Evolutionary conservation across 768 basidiomycete species (phyloP).

Genomic region (Pulveroboletus ravenelii): DNA sequence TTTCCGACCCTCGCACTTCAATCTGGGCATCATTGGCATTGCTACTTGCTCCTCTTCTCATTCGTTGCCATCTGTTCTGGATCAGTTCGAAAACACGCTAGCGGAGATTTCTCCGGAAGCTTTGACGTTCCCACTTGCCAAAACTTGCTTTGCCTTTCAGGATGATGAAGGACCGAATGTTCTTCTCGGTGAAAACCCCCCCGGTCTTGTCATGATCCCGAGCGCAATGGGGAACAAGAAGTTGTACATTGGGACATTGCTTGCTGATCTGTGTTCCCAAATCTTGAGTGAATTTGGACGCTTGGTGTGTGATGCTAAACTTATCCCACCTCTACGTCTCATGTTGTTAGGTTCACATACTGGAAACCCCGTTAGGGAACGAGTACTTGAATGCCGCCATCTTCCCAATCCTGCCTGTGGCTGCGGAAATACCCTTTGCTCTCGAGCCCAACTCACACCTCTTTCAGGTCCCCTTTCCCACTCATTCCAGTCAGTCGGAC

Average conservation of each 20-base stretch:
- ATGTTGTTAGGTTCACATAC: conserved; percentile 55
- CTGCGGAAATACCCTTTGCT: conserved; percentile 56
- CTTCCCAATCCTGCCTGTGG: conserved; percentile 57
- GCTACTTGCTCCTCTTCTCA: conserved; percentile 61
- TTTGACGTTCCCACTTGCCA: conserved; percentile 72
- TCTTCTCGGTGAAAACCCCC: conserved; percentile 50
- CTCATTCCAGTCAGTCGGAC: conserved; percentile 56
- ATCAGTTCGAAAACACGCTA: conserved; percentile 63
- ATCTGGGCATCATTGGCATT: conserved; percentile 85
- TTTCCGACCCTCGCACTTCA: conserved; percentile 75
- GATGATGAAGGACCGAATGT: conserved; percentile 49
- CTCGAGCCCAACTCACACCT: conserved; percentile 44
- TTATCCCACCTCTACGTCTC: conserved; percentile 1
- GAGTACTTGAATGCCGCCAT: conserved; percentile 73
- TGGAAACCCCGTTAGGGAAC: conserved; percentile 83
- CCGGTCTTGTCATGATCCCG: conserved; percentile 75
- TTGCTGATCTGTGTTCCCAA: conserved; percentile 86
- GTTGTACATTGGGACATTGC: conserved; percentile 79
- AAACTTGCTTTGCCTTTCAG: conserved; percentile 84
- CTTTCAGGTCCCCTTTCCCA: conserved; percentile 42
- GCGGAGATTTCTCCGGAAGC: conserved; percentile 62
- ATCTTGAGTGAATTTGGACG: conserved; percentile 82
- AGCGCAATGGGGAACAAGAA: conserved; percentile 84
- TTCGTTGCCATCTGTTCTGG: conserved; percentile 47
- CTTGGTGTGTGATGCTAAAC: conserved; percentile 51